phyloP scores from a whole-genome alignment of 257 asterid species.

The Solanum gandarillasii region DNA sequence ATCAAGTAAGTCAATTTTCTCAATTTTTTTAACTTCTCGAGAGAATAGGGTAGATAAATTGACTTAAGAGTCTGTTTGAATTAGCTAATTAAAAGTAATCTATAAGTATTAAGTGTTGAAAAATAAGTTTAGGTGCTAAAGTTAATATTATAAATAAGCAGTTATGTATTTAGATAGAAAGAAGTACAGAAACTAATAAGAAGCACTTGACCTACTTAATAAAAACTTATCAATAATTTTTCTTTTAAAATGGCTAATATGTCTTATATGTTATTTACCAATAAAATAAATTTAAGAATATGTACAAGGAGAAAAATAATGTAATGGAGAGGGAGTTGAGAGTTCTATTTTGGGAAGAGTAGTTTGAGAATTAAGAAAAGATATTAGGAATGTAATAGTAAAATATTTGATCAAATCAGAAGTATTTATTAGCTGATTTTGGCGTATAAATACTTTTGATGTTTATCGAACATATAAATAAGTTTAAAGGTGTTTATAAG shows the following conservation, averaged over 20 bases:
- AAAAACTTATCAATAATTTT: too few relatives aligned
- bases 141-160: too few relatives aligned
- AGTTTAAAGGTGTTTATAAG: neutral
- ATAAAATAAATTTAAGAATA: neutral
- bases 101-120: too few relatives aligned
- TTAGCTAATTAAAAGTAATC: too few relatives aligned
- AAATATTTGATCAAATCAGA: neutral
- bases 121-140: too few relatives aligned
- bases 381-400: neutral
- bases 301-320: neutral
- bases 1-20: slow-evolving; percentile 25
- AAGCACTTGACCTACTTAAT: neutral
- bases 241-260: neutral
- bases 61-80: too few relatives aligned
- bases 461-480: neutral
- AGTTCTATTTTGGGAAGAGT: neutral
- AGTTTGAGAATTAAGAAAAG: neutral
- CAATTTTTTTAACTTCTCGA: too few relatives aligned
- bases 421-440: neutral
- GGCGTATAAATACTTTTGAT: neutral
- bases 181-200: neutral
- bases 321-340: neutral
- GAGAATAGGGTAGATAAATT: too few relatives aligned
- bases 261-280: neutral
- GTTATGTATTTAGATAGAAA: neutral